A percentile compares a stretch with the other conserved stretches of the same genome.
phyloP scores from a whole-genome alignment of 331 rosid species.

The Prunus yedoensis region DNA sequence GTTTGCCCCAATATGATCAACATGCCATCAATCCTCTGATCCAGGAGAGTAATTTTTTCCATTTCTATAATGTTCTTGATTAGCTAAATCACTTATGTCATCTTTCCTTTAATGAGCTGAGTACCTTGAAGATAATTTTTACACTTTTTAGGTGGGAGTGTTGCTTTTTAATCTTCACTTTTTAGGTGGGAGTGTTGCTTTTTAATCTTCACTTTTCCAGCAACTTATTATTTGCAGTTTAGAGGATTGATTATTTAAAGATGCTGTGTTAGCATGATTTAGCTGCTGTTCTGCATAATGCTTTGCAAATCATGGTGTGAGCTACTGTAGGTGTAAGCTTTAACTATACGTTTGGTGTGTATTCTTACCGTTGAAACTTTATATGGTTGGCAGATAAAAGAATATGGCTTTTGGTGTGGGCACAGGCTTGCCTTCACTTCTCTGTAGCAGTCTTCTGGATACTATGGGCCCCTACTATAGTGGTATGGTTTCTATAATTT shows the following conservation, averaged over 20 bases:
- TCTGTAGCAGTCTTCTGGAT: constrained; percentile 81
- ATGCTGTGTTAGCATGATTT: neutral
- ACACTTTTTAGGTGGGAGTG: neutral
- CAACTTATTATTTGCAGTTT: no score
- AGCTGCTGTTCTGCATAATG: neutral
- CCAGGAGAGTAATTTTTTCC: neutral
- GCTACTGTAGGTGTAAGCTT: neutral
- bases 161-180: neutral
- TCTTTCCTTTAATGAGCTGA: neutral
- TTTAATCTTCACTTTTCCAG: neutral
- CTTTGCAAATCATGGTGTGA: neutral
- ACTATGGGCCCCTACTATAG: constrained; percentile 94
- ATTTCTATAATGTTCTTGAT: neutral
- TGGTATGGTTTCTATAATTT: constrained; percentile 56
- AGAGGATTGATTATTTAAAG: neutral
- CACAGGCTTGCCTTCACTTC: constrained; percentile 89
- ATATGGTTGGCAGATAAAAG: constrained; percentile 79
- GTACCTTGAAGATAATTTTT: neutral
- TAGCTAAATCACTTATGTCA: no score
- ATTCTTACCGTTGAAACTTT: constrained; percentile 24
- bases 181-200: neutral
- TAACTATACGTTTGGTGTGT: neutral
- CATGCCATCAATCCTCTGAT: neutral
- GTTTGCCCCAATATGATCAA: neutral
- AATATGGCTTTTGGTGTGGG: constrained; percentile 87